Evolutionary conservation across 805 yeast species (phyloP).

Genomic region (Starmerella roubikii): DNA sequence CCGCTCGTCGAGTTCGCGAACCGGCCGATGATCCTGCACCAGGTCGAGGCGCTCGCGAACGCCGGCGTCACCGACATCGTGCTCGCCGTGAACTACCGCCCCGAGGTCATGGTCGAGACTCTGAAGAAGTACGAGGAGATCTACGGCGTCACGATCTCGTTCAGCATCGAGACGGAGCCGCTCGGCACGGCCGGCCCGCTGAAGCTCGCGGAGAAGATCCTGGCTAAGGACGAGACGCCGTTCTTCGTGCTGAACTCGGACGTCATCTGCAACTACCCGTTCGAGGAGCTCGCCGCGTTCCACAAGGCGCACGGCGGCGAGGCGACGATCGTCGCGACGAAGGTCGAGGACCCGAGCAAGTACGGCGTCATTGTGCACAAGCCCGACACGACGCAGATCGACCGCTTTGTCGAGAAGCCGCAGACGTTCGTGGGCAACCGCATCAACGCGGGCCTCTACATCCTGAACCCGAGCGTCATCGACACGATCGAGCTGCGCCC

Average conservation of each 20-base stretch:
- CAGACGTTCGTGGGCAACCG: slow-evolving; percentile 99
- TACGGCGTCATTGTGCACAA: slow-evolving; percentile 99
- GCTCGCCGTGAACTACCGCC: slow-evolving; percentile 96
- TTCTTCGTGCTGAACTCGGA: slow-evolving; percentile 97
- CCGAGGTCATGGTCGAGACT: slow-evolving; percentile 96
- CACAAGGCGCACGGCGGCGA: slow-evolving; percentile 93
- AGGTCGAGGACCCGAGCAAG: slow-evolving; percentile 98
- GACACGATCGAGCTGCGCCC: slow-evolving; percentile 96
- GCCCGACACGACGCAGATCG: slow-evolving; percentile 87
- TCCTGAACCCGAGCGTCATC: slow-evolving; percentile 92
- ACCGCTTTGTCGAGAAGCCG: slow-evolving; percentile 98
- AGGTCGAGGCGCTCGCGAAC: slow-evolving; percentile 91
- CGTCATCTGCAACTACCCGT: slow-evolving; percentile 97
- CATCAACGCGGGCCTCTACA: slow-evolving; percentile 97
- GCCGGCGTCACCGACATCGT: slow-evolving; percentile 99
- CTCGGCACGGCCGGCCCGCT: slow-evolving; percentile 99
- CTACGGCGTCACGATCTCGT: slow-evolving; percentile 89
- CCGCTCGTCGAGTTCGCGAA: slow-evolving; percentile 96
- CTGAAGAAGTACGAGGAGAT: slow-evolving; percentile 86
- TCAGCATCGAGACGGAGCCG: slow-evolving; percentile 98
- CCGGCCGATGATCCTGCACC: slow-evolving; percentile 98
- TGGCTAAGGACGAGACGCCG: slow-evolving; percentile 90
- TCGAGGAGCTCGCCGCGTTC: slow-evolving; percentile 79
- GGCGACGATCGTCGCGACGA: slow-evolving; percentile 98
- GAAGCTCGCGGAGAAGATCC: slow-evolving; percentile 86